A percentile compares a stretch with the other conserved stretches of the same genome.
Conservation (phyloP, 2,329 filamentous ascomycete species). For the Aspergillus persii region DNA sequence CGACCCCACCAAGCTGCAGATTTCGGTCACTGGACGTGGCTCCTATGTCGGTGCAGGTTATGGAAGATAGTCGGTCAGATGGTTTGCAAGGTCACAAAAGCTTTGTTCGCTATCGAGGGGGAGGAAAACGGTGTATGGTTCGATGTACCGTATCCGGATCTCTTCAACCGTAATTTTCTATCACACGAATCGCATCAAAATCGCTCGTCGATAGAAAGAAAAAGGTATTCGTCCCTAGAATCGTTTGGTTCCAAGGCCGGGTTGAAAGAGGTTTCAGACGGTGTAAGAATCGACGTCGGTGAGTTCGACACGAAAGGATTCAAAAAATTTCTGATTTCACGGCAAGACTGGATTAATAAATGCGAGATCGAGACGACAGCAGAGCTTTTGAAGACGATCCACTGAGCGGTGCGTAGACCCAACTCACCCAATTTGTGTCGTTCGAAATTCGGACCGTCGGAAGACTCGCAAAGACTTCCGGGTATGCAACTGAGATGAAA, state of each 20-base stretch:
- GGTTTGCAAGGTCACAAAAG: conserved; percentile 5
- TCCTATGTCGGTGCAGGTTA: conserved; percentile 18
- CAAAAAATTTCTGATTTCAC: neutral
- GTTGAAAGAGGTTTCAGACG: neutral
- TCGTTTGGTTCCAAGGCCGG: neutral
- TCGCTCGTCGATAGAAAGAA: conserved; percentile 2
- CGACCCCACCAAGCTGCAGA: conserved; percentile 29
- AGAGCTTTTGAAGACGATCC: conserved; percentile 1
- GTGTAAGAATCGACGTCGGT: neutral
- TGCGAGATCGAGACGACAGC: neutral
- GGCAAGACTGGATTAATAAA: neutral
- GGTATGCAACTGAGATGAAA: conserved; percentile 4
- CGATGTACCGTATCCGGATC: conserved; percentile 3
- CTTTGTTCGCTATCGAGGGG: conserved; percentile 5
- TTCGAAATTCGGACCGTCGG: conserved; percentile 15
- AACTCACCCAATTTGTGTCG: conserved; percentile 10
- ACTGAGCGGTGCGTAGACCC: conserved; percentile 2
- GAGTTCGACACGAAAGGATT: neutral
- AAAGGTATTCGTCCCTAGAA: neutral
- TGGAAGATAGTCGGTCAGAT: conserved; percentile 4
- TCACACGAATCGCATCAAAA: conserved; percentile 28
- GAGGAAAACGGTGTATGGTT: neutral
- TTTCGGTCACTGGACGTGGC: conserved; percentile 22
- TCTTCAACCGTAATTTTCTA: conserved; percentile 14
- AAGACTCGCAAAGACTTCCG: conserved; percentile 10